Percentiles rank a stretch among this genome's conserved stretches.
Evolutionary conservation across 768 basidiomycete genomes (phyloP).

Genomic region (Sarcomyxa edulis): DNA sequence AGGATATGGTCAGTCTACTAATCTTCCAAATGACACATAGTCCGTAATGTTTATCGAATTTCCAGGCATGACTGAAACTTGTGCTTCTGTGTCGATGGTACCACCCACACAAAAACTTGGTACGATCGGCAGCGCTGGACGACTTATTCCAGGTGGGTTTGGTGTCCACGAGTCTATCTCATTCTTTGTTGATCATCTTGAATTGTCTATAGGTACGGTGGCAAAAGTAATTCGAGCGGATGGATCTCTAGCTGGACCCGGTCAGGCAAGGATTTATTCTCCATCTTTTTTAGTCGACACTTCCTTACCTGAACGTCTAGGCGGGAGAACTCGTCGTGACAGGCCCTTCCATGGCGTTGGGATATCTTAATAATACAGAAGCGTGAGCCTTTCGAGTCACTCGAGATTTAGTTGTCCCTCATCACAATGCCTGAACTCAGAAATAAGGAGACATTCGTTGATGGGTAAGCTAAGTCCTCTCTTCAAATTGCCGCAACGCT

Average conservation of each 20-base stretch:
- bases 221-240: slow-evolving; percentile 54
- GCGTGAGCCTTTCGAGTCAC: slow-evolving; percentile 39
- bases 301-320: no score
- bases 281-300: no score
- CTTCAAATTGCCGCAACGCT: background rate
- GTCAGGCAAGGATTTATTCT: no score
- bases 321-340: slow-evolving; percentile 55
- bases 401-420: slow-evolving; percentile 4
- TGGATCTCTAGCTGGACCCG: slow-evolving; percentile 46
- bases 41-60: no score
- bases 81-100: slow-evolving; percentile 44
- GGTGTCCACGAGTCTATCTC: no score
- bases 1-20: slow-evolving; percentile 44
- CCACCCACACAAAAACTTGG: slow-evolving; percentile 37
- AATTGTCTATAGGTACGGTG: slow-evolving; percentile 16
- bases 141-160: slow-evolving; percentile 58
- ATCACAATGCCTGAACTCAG: slow-evolving; percentile 25
- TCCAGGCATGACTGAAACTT: slow-evolving; percentile 61
- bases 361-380: slow-evolving; percentile 51
- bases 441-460: slow-evolving; percentile 57
- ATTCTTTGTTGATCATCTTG: no score
- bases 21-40: background rate
- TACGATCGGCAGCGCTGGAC: slow-evolving; percentile 52
- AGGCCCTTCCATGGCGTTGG: slow-evolving; percentile 55
- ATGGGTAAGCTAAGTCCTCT: slow-evolving; percentile 26